Evolutionary conservation across 2,329 filamentous ascomycete species (phyloP).

Genomic region (Elsinoe perseae): DNA sequence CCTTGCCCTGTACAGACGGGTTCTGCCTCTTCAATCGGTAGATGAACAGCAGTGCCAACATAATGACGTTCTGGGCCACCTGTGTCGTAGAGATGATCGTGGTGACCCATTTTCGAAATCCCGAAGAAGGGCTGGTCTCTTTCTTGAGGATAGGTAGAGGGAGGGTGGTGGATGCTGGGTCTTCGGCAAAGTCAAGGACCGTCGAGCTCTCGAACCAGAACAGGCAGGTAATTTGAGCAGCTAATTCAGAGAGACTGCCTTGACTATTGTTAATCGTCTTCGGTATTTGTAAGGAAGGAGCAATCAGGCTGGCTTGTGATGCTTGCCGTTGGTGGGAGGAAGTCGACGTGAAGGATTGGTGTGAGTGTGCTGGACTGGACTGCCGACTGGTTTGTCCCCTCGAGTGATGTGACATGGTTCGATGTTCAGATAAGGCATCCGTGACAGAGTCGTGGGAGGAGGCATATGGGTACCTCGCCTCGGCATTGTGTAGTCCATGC

Average conservation of each 20-base stretch:
- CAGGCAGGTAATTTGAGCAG: constrained; percentile 83
- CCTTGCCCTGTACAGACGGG: constrained; percentile 78
- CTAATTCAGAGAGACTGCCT: constrained; percentile 72
- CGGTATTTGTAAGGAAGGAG: constrained; percentile 59
- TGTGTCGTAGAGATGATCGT: constrained; percentile 88
- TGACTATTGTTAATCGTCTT: constrained; percentile 66
- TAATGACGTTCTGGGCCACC: constrained; percentile 89
- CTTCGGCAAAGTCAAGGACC: constrained; percentile 68
- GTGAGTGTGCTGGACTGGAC: constrained; percentile 14
- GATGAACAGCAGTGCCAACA: constrained; percentile 84
- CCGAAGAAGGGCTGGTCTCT: constrained; percentile 67
- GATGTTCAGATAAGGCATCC: constrained; percentile 1
- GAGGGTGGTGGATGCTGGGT: constrained; percentile 27
- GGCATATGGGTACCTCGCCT: constrained; percentile 14
- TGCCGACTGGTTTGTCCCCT: constrained; percentile 7
- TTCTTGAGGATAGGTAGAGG: constrained; percentile 50
- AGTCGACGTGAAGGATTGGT: constrained; percentile 12
- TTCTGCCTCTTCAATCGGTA: constrained; percentile 89
- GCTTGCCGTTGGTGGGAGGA: constrained; percentile 19
- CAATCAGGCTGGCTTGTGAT: constrained; percentile 34
- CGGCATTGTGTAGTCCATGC: constrained; percentile 23
- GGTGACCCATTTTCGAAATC: constrained; percentile 90
- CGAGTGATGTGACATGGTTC: constrained; percentile 6
- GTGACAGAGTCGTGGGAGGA: constrained; percentile 16
- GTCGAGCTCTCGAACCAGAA: constrained; percentile 94